phyloP scores from a whole-genome alignment of 495 filamentous ascomycete genomes.

The Parathielavia hyrcaniae region DNA sequence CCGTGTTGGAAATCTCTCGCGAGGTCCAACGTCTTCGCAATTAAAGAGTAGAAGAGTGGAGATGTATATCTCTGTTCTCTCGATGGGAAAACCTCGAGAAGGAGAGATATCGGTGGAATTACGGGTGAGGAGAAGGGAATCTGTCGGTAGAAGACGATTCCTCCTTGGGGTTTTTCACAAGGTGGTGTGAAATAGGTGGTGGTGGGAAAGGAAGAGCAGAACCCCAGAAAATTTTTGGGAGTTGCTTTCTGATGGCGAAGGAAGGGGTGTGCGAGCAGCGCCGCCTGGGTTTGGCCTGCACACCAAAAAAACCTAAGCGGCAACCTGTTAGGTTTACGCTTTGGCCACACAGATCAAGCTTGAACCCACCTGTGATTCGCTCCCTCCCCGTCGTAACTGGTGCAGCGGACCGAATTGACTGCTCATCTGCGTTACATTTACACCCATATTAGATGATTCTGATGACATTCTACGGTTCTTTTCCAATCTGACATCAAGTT shows the following conservation, averaged over 20 bases:
- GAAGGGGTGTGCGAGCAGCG: constrained; percentile 20
- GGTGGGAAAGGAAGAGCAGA: constrained; percentile 26
- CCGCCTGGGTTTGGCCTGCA: constrained; percentile 4
- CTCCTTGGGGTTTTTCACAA: constrained; percentile 20
- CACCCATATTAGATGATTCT: too few species aligned
- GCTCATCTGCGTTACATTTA: too few species aligned
- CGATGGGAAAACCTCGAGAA: constrained; percentile 31
- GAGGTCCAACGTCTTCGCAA: constrained; percentile 16
- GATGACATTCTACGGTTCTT: too few species aligned
- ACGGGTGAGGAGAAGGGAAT: constrained; percentile 23
- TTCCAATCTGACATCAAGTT: too few species aligned
- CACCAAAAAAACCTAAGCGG: neutral
- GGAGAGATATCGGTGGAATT: constrained; percentile 27
- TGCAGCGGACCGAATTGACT: too few species aligned
- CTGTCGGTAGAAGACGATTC: constrained; percentile 21
- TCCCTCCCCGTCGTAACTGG: too few species aligned
- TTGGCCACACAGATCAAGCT: constrained; percentile 2
- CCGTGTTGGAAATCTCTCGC: constrained; percentile 5
- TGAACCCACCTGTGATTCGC: too few species aligned
- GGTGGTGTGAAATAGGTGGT: constrained; percentile 17
- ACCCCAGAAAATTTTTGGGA: constrained; percentile 23
- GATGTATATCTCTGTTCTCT: constrained; percentile 34
- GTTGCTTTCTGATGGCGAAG: constrained; percentile 15
- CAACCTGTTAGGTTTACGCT: neutral
- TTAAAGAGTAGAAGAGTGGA: constrained; percentile 33